Conservation (phyloP, 139 green algal species). For the Chlorella ohadii region DNA sequence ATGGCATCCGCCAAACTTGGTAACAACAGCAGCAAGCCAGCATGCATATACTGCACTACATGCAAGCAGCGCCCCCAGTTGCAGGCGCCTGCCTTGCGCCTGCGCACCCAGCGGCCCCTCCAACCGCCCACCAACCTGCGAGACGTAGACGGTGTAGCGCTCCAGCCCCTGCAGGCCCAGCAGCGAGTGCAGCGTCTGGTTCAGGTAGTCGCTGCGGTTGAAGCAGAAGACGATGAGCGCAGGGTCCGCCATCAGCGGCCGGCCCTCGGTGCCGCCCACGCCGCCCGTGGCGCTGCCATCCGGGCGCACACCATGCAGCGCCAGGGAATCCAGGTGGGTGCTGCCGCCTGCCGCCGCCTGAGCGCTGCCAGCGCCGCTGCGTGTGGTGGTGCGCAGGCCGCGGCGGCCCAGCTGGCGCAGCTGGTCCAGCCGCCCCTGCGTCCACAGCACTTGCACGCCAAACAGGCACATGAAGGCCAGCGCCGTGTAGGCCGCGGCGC, state of each 20-base stretch:
- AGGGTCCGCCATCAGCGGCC: conserved; percentile 27
- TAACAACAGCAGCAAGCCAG: too few relatives aligned
- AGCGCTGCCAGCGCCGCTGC: not conserved
- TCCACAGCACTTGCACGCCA: conserved; percentile 32
- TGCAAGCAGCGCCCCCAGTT: not conserved
- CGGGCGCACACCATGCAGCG: not conserved
- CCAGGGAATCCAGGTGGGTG: not conserved
- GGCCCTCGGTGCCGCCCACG: not conserved
- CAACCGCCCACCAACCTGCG: conserved; percentile 32
- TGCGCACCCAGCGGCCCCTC: too few relatives aligned
- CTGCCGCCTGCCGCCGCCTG: not conserved
- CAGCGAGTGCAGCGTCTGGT: conserved; percentile 47
- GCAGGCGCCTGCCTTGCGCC: too few relatives aligned
- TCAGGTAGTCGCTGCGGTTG: conserved; percentile 45
- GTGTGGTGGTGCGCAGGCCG: not conserved
- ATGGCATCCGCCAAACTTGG: too few relatives aligned
- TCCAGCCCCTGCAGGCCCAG: conserved; percentile 38
- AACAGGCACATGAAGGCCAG: conserved; percentile 20
- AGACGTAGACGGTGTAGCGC: conserved; percentile 46
- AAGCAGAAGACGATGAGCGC: conserved; percentile 56
- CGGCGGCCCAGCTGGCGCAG: conserved; percentile 9
- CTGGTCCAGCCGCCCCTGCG: conserved; percentile 16
- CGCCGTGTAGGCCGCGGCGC: not conserved
- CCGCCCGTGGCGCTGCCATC: not conserved
- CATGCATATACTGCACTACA: not conserved